phyloP scores from a whole-genome alignment of 1,284 basidiomycete genomes.

The Ustilago sp. region DNA sequence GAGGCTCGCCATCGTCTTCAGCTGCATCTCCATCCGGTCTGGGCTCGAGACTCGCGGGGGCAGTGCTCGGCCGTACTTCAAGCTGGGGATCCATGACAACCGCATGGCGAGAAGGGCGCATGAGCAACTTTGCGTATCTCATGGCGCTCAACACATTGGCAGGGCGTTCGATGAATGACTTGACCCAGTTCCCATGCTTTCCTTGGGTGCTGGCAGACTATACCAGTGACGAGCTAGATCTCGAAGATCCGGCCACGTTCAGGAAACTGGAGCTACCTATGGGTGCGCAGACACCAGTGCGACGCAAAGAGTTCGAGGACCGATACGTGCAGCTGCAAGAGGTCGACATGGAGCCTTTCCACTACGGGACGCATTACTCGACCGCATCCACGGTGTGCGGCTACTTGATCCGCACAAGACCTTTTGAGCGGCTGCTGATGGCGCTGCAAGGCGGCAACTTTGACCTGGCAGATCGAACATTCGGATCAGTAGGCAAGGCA shows the following conservation, averaged over 20 bases:
- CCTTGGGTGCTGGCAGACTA: conserved; percentile 92
- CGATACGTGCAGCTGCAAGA: conserved; percentile 80
- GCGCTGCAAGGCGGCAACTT: conserved; percentile 76
- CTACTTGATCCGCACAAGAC: conserved; percentile 88
- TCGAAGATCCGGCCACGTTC: conserved; percentile 77
- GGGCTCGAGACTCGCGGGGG: conserved; percentile 51
- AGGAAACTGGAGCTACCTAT: conserved; percentile 87
- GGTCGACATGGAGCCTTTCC: conserved; percentile 77
- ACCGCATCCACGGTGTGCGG: conserved; percentile 97
- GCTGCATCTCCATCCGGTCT: conserved; percentile 30
- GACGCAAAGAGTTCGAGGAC: conserved; percentile 72
- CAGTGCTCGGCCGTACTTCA: conserved; percentile 51
- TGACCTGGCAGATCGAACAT: conserved; percentile 93
- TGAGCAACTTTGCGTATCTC: conserved; percentile 69
- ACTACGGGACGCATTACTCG: conserved; percentile 85
- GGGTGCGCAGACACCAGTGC: conserved; percentile 84
- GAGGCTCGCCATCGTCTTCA: conserved; percentile 9
- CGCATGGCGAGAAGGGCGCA: conserved; percentile 61
- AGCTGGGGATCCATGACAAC: conserved; percentile 60
- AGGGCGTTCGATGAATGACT: conserved; percentile 73
- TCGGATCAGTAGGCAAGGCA: conserved; percentile 78
- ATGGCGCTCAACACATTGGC: conserved; percentile 69
- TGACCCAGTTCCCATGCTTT: conserved; percentile 94
- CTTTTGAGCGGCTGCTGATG: conserved; percentile 70
- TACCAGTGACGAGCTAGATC: conserved; percentile 79